phyloP scores from a whole-genome alignment of 257 asterid genomes.

The Nicotiana paniculata region DNA sequence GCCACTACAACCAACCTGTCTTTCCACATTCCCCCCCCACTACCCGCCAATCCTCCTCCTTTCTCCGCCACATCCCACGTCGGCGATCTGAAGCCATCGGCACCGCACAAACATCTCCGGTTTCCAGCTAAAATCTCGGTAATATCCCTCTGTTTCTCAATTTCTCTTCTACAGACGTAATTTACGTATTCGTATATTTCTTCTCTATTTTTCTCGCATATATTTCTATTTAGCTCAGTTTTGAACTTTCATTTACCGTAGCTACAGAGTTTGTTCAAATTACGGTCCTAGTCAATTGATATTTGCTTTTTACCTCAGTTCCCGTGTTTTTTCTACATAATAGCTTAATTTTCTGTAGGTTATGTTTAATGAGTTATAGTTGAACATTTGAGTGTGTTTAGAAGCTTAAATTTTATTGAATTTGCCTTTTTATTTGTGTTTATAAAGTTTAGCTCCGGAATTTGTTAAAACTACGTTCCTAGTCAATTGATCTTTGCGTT shows the following conservation, averaged over 20 bases:
- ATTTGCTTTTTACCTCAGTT: not conserved
- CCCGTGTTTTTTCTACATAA: not conserved
- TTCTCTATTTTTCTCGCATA: not conserved
- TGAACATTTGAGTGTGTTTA: not conserved
- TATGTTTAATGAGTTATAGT: not conserved
- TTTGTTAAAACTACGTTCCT: not conserved
- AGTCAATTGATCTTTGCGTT: not conserved
- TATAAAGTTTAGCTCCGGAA: not conserved
- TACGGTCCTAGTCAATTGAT: too few relatives aligned
- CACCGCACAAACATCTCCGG: slow-evolving; percentile 1
- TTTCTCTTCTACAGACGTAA: not conserved
- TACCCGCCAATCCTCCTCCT: not conserved
- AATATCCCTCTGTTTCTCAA: not conserved
- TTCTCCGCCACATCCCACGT: not conserved
- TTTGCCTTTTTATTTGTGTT: not conserved
- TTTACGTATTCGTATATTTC: not conserved
- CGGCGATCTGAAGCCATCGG: slow-evolving; percentile 24
- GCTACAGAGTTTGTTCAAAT: not conserved
- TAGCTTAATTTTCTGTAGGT: not conserved
- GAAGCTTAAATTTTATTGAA: not conserved
- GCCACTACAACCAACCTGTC: not conserved
- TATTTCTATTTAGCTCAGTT: not conserved
- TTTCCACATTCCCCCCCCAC: not conserved
- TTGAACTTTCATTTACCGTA: not conserved
- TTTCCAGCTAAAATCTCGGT: not conserved